Evolutionary conservation across 179 eudicot genomes (phyloP).

Genomic region (Beta corolliflora): DNA sequence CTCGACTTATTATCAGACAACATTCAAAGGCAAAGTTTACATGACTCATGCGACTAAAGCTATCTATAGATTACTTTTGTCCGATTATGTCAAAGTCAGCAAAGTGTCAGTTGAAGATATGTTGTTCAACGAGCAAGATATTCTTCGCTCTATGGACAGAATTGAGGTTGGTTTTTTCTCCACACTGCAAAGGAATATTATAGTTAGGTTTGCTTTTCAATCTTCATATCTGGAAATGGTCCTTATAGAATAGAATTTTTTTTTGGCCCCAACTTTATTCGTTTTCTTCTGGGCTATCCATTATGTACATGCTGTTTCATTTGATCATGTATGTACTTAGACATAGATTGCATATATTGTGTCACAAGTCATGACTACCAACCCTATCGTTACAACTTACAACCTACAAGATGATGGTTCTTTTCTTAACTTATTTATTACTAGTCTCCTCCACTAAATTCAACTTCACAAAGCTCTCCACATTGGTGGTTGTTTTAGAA

Average conservation of each 20-base stretch:
- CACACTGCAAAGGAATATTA: not conserved
- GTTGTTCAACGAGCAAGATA: constrained; percentile 90
- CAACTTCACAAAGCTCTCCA: no score
- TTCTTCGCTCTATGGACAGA: constrained; percentile 92
- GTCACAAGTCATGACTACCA: no score
- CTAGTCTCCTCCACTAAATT: no score
- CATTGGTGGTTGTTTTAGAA: not conserved
- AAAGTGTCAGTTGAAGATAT: constrained; percentile 97
- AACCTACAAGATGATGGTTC: no score
- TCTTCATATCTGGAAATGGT: not conserved
- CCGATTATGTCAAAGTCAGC: constrained; percentile 97
- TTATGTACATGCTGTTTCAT: no score
- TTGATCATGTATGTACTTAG: no score
- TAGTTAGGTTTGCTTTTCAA: not conserved
- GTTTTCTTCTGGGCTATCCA: no score
- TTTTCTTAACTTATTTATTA: no score
- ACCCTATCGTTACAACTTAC: no score
- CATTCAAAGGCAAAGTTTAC: constrained; percentile 86
- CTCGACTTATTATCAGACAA: constrained; percentile 49
- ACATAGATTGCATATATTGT: no score
- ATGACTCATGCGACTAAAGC: constrained; percentile 99
- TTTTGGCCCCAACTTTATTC: not conserved
- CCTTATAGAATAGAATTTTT: no score
- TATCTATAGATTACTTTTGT: constrained; percentile 78
- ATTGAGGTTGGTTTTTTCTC: constrained; percentile 64